Evolutionary conservation across 2,329 filamentous ascomycete species (phyloP).

Genomic region (Monosporascus sp.): DNA sequence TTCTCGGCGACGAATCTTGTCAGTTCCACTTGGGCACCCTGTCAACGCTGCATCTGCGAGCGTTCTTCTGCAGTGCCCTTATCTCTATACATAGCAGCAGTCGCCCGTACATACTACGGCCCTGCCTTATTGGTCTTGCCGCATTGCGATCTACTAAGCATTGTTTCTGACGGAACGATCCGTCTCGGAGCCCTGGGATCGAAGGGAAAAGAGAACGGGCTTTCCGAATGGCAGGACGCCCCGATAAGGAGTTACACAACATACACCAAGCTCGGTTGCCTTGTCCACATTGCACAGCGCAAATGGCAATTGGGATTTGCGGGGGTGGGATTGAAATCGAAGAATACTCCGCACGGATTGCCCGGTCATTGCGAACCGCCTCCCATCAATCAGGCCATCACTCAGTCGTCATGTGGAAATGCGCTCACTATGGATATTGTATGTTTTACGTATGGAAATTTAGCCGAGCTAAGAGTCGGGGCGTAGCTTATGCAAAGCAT

Average conservation of each 20-base stretch:
- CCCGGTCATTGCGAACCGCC: neutral
- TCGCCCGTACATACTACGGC: neutral
- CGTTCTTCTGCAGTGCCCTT: neutral
- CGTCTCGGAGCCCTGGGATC: neutral
- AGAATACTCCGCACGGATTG: neutral
- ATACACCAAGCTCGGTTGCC: neutral
- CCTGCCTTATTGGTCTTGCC: neutral
- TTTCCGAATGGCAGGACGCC: neutral
- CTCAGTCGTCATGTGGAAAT: neutral
- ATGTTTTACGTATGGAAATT: neutral
- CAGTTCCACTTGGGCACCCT: neutral
- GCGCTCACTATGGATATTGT: neutral
- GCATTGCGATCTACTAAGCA: neutral
- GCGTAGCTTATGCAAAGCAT: neutral
- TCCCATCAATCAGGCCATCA: neutral
- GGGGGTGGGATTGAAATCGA: no score
- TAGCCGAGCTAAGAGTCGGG: neutral
- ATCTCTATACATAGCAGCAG: neutral
- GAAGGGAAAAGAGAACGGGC: neutral
- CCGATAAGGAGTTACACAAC: neutral
- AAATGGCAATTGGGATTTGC: neutral
- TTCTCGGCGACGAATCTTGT: no score
- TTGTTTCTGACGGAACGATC: neutral
- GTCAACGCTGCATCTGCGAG: neutral
- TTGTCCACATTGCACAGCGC: neutral